Base-by-base conservation (phyloP, 1,284 basidiomycete genomes). In the Microbotryomycetes sp. region DNA sequence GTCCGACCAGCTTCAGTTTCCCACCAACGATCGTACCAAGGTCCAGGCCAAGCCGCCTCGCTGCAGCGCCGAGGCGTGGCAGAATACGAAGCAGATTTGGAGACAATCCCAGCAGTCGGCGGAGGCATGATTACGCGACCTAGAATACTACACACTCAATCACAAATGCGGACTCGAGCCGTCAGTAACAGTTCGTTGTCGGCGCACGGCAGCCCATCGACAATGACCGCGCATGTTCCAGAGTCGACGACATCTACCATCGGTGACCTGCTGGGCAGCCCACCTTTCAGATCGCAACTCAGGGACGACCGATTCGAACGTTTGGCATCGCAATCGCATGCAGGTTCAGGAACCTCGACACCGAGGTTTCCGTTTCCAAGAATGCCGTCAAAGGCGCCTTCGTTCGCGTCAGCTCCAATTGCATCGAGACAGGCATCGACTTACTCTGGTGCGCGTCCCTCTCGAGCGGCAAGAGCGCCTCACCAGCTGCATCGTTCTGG, bases 111-210 rank as follows among this genome's bases (percentile, higher is more conserved):
- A 1, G 87, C 88, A 15, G 84, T 89, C 12, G 87, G 88, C 31
- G 87, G 87, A 28, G 87, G 87, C 1, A 82, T 81, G 0, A 80
- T 89, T 62, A 86, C 85, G 2, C 80, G 87, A 25, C 88, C 88
- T 0, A 77, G 88, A 4, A 80, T 89, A 25, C 83, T 83, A 64
- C 87, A 89, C 72, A 83, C 85, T 0, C 86, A 88, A 67, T 84
- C 84, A 6, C 80, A 81, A 69, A 83, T 86, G 65, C 73, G 79
- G 45, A 73, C 79, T 9, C 26, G 60, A 3, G 79, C 81, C 3
- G 73, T 76, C 1, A 78, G 78, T 56, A 68, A 71, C 1, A 75
- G 74, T 4, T 72, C 71, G 1, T 23, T 59, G 2, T 58, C 67
- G 30, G 67, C 63, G 28, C 63, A 64, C 36, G 64, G 67, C 2